Evolutionary conservation across 768 basidiomycete genomes (phyloP).

Genomic region (Pseudohyphozyma bogoriensis): DNA sequence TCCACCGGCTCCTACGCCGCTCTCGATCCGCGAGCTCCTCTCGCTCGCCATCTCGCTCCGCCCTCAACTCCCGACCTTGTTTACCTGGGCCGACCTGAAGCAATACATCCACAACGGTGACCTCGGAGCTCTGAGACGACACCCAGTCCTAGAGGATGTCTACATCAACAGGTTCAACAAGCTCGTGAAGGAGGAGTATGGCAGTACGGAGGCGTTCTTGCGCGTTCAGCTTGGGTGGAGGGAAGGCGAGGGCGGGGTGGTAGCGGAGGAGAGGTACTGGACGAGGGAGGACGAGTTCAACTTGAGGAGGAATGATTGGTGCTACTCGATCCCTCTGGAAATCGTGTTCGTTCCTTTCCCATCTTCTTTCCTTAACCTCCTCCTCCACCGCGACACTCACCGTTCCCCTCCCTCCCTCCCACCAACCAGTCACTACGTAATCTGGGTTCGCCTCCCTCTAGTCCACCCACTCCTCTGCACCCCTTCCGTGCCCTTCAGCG

Average conservation of each 20-base stretch:
- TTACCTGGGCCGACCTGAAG: background rate
- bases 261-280: background rate
- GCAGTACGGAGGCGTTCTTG: constrained; percentile 11
- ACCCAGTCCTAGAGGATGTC: constrained; percentile 15
- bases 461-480: constrained; percentile 36
- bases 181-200: background rate
- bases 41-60: background rate
- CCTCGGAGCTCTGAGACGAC: constrained; percentile 10
- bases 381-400: background rate
- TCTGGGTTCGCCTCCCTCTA: constrained; percentile 52
- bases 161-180: constrained; percentile 10
- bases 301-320: constrained; percentile 22
- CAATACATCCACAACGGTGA: background rate
- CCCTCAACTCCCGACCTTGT: background rate
- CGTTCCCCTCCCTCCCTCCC: background rate
- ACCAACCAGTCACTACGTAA: constrained; percentile 19
- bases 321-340: constrained; percentile 3
- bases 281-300: background rate
- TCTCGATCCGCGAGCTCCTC: background rate
- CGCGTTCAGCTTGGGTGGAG: constrained; percentile 8
- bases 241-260: background rate
- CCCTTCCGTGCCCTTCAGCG: constrained; percentile 52
- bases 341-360: background rate
- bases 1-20: background rate
- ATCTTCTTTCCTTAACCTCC: background rate